These are phyloP conservation scores for Xylaria hypoxylon DNA, from an alignment of 2,329 filamentous ascomycete genomes.

Conservation along the genomic window DNA sequence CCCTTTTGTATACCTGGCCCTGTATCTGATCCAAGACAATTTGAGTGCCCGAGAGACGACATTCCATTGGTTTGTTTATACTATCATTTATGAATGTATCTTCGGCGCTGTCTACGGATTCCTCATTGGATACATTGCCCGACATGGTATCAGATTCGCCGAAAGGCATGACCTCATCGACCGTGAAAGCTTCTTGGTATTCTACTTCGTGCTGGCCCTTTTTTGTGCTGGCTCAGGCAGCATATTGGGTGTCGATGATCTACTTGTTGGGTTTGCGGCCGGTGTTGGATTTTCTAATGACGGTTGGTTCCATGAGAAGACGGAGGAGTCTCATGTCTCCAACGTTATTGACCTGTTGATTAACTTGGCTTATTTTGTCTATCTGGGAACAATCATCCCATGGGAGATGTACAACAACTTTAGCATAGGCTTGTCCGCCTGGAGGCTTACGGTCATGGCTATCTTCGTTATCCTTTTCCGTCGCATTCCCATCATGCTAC, in stretches of 20 bases:
- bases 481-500: conserved; percentile 93
- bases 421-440: conserved; percentile 80
- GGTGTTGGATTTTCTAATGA: conserved; percentile 99
- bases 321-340: conserved; percentile 97
- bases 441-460: conserved; percentile 94
- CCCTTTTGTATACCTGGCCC: conserved; percentile 91
- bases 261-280: conserved; percentile 92
- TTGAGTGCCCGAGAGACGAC: conserved; percentile 75
- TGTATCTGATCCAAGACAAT: conserved; percentile 89
- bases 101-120: conserved; percentile 94
- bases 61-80: conserved; percentile 89
- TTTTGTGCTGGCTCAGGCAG: conserved; percentile 96
- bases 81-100: conserved; percentile 93
- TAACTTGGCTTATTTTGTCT: conserved; percentile 98
- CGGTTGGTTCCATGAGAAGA: conserved; percentile 98
- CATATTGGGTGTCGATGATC: conserved; percentile 89
- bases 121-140: conserved; percentile 85
- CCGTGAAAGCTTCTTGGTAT: conserved; percentile 95
- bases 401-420: conserved; percentile 90
- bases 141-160: conserved; percentile 88
- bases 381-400: conserved; percentile 95
- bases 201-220: conserved; percentile 96
- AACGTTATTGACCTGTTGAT: conserved; percentile 98
- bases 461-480: conserved; percentile 95
- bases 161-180: conserved; percentile 90